Evolutionary conservation across 345 rosid genomes (phyloP).

Genomic region (Lumnitzera racemosa): DNA sequence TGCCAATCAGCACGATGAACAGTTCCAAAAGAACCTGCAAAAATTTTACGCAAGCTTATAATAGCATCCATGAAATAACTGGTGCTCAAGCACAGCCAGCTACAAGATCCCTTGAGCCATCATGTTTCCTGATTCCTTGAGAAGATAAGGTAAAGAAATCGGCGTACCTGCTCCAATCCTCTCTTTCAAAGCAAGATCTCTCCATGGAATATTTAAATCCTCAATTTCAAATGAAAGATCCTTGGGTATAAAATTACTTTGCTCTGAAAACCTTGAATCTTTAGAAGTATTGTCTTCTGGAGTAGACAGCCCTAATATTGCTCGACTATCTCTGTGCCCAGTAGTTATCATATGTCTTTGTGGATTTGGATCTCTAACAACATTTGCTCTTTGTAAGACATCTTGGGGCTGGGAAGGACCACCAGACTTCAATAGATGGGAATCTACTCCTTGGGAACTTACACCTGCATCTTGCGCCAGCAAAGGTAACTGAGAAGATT

Average conservation of each 20-base stretch:
- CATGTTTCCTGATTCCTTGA: not conserved
- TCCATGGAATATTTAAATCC: conserved; percentile 88
- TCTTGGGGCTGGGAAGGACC: conserved; percentile 45
- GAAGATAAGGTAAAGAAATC: not conserved
- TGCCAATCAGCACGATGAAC: conserved; percentile 99
- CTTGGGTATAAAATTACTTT: conserved; percentile 32
- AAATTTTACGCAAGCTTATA: conserved; percentile 15
- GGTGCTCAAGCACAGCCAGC: not conserved
- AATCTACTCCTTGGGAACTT: conserved; percentile 33
- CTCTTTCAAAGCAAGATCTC: conserved; percentile 82
- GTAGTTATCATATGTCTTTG: conserved; percentile 31
- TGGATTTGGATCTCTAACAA: conserved; percentile 34
- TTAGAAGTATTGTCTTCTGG: conserved; percentile 23
- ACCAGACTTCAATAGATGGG: conserved; percentile 19
- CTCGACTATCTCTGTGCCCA: conserved; percentile 25
- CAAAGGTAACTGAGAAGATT: conserved; percentile 28
- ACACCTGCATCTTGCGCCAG: conserved; percentile 24
- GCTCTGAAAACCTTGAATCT: conserved; percentile 33
- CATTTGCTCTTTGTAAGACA: conserved; percentile 23
- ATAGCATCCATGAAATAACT: conserved; percentile 13
- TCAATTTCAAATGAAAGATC: conserved; percentile 68
- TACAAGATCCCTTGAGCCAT: not conserved
- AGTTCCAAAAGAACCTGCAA: conserved; percentile 98
- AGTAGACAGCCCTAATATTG: conserved; percentile 21
- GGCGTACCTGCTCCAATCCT: conserved; percentile 92